phyloP scores from a whole-genome alignment of 768 basidiomycete genomes.

The Trichaptum fuscoviolaceum region DNA sequence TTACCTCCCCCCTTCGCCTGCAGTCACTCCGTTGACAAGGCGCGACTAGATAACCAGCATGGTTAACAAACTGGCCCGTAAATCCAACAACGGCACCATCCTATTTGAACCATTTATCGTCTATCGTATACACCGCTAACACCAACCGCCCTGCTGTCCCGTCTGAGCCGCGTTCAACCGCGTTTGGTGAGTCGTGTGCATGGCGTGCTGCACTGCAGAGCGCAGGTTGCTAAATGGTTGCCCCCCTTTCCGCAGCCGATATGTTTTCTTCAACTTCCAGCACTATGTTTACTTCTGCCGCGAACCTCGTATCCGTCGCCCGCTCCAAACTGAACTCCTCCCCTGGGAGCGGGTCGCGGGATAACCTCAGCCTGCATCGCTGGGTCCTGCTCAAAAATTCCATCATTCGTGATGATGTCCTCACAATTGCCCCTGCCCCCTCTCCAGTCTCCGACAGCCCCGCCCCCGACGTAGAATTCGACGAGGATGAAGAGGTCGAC shows the following conservation, averaged over 20 bases:
- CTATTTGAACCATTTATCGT: slow-evolving; percentile 85
- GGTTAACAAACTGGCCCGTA: slow-evolving; percentile 80
- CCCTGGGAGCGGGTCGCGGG: slow-evolving; percentile 46
- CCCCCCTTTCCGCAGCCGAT: slow-evolving; percentile 17
- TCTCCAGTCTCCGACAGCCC: slow-evolving; percentile 26
- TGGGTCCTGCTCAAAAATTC: slow-evolving; percentile 90
- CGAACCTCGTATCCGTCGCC: slow-evolving; percentile 55
- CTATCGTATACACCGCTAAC: slow-evolving; percentile 74
- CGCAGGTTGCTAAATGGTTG: slow-evolving; percentile 6
- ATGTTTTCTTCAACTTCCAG: slow-evolving; percentile 14
- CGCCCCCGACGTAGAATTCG: slow-evolving; percentile 13
- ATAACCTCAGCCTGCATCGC: slow-evolving; percentile 73
- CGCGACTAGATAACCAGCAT: slow-evolving; percentile 42
- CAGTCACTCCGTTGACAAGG: slow-evolving; percentile 22
- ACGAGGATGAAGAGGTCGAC: slow-evolving; percentile 46
- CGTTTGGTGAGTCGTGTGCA: slow-evolving; percentile 9
- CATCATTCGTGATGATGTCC: slow-evolving; percentile 35
- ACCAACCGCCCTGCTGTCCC: slow-evolving; percentile 8
- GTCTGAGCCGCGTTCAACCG: background rate
- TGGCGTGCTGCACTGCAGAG: slow-evolving; percentile 1
- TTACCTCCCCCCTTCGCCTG: slow-evolving; percentile 21
- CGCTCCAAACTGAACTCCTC: slow-evolving; percentile 70
- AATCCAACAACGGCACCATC: slow-evolving; percentile 80
- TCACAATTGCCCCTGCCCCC: slow-evolving; percentile 34
- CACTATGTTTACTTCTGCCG: slow-evolving; percentile 14